Conservation (phyloP, 768 basidiomycete species). For the Hydnomerulius pinastri region DNA sequence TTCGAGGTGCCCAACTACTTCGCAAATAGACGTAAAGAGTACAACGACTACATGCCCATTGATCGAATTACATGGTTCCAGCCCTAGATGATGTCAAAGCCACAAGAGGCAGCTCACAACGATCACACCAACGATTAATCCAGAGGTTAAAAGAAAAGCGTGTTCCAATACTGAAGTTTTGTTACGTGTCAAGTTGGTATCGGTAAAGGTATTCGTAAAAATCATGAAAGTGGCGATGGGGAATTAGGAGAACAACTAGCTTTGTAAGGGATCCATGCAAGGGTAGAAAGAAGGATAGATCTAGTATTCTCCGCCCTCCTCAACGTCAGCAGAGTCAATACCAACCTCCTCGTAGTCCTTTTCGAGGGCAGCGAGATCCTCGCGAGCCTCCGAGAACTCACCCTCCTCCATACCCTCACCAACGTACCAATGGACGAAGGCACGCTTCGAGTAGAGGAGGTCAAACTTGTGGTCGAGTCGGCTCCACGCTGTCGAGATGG, state of each 20-base stretch:
- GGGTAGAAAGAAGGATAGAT: constrained; percentile 11
- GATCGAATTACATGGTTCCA: no score
- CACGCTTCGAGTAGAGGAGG: constrained; percentile 70
- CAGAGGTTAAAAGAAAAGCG: constrained; percentile 2
- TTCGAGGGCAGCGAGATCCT: constrained; percentile 99
- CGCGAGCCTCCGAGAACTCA: constrained; percentile 98
- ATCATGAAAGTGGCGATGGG: constrained; percentile 33
- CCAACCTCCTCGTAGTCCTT: constrained; percentile 93
- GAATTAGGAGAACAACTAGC: constrained; percentile 33
- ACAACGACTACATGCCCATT: no score
- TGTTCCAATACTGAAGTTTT: constrained; percentile 13
- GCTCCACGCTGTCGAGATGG: constrained; percentile 75
- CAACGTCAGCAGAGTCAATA: constrained; percentile 49
- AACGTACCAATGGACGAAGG: constrained; percentile 63
- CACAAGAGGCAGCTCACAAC: no score
- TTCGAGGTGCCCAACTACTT: no score
- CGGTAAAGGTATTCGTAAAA: constrained; percentile 33
- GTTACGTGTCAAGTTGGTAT: constrained; percentile 29
- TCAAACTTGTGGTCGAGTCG: constrained; percentile 80
- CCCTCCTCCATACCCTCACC: constrained; percentile 87
- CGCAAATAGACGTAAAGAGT: no score
- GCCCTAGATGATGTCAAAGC: no score
- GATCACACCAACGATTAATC: not conserved
- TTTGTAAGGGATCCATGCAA: constrained; percentile 24
- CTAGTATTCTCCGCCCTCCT: constrained; percentile 54